These are phyloP conservation scores for Acacia crassicarpa DNA, from an alignment of 306 rosid genomes.

Conservation along the genomic window DNA sequence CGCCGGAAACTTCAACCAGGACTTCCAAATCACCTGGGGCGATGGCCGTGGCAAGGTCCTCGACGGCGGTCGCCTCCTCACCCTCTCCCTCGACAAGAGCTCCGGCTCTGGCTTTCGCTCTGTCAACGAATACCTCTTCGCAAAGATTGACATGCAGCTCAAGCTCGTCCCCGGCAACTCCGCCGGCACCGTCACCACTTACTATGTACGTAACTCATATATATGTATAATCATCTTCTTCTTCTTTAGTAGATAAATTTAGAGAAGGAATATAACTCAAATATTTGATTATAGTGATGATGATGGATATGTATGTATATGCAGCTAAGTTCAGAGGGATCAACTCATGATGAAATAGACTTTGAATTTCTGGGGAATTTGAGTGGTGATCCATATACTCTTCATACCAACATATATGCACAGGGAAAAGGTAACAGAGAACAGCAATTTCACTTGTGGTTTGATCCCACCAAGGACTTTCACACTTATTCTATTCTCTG, in stretches of 20 bases:
- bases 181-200: conserved; percentile 61
- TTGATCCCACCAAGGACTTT: conserved; percentile 71
- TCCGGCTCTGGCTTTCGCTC: conserved; percentile 61
- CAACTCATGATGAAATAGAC: conserved; percentile 62
- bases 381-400: conserved; percentile 66
- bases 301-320: not conserved
- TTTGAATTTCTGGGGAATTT: conserved; percentile 70
- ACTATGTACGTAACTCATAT: conserved; percentile 40
- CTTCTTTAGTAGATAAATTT: no score
- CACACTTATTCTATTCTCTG: conserved; percentile 71
- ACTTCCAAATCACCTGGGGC: conserved; percentile 66
- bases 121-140: conserved; percentile 49
- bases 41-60: conserved; percentile 55
- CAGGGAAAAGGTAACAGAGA: conserved; percentile 65
- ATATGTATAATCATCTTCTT: no score
- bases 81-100: conserved; percentile 50
- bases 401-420: conserved; percentile 58
- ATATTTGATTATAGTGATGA: not conserved
- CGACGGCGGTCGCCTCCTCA: conserved; percentile 40
- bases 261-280: no score
- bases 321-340: conserved; percentile 58
- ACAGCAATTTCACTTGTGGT: conserved; percentile 68
- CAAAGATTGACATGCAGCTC: conserved; percentile 65
- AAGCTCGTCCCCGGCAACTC: conserved; percentile 75
- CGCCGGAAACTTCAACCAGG: conserved; percentile 54